These are phyloP conservation scores for Penicillium argentinense DNA, from an alignment of 495 filamentous ascomycete genomes.

Conservation along the genomic window DNA sequence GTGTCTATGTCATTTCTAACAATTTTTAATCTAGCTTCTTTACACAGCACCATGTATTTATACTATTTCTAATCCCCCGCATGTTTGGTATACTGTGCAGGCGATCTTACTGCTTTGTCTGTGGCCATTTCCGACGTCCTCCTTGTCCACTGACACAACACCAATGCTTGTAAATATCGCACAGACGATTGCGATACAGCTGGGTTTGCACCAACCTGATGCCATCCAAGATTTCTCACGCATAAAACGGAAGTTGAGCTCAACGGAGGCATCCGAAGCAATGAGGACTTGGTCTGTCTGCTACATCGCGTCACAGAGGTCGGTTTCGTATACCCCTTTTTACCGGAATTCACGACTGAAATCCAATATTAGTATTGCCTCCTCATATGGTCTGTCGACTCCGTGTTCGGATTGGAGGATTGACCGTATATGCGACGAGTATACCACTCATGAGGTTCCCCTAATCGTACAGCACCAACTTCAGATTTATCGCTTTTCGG, in stretches of 20 bases:
- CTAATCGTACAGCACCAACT: slow-evolving; percentile 8
- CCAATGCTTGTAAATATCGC: slow-evolving; percentile 7
- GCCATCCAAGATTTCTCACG: slow-evolving; percentile 18
- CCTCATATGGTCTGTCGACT: slow-evolving; percentile 1
- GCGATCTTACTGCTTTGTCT: slow-evolving; percentile 14
- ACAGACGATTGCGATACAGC: slow-evolving; percentile 14
- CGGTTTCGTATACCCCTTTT: background rate
- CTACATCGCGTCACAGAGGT: slow-evolving; percentile 17
- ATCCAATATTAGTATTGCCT: slow-evolving; percentile 1
- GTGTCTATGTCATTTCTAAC: too few relatives aligned
- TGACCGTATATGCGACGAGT: slow-evolving; percentile 11
- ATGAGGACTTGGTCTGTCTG: slow-evolving; percentile 17
- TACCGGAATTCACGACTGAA: background rate
- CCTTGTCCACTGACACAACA: slow-evolving; percentile 12
- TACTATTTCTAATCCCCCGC: slow-evolving; percentile 14
- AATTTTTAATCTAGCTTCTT: too few relatives aligned
- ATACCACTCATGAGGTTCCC: slow-evolving; percentile 2
- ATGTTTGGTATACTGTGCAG: slow-evolving; percentile 14
- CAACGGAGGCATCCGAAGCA: slow-evolving; percentile 7
- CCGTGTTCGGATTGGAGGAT: slow-evolving; percentile 7
- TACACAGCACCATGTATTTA: too few relatives aligned
- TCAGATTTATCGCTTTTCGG: slow-evolving; percentile 14
- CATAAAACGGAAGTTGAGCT: slow-evolving; percentile 5
- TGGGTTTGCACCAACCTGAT: slow-evolving; percentile 15
- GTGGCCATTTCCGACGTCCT: slow-evolving; percentile 19